phyloP scores from a whole-genome alignment of 208 protist genomes.

The Leishmania gerbilli region DNA sequence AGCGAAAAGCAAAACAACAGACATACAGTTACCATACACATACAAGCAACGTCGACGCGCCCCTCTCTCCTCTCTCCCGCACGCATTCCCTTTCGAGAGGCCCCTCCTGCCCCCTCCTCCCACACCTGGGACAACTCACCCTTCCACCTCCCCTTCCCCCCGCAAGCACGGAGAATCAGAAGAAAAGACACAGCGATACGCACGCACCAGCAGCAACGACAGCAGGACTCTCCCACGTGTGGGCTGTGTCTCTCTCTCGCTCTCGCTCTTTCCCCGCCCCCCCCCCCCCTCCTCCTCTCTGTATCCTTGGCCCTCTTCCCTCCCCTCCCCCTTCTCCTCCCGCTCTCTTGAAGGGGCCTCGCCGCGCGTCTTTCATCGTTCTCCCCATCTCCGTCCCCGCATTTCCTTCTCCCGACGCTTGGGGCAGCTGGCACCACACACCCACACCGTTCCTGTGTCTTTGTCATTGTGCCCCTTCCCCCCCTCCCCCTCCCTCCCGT shows the following conservation, averaged over 20 bases:
- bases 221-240: not conserved
- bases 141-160: too few species aligned
- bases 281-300: constrained; percentile 3
- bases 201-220: not conserved
- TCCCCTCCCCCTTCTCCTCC: not conserved
- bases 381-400: not conserved
- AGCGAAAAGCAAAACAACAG: not conserved
- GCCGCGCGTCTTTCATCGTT: not conserved
- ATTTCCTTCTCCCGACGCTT: not conserved
- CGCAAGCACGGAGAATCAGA: not conserved
- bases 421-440: not conserved
- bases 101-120: not conserved
- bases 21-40: not conserved
- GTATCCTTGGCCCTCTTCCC: not conserved
- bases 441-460: not conserved
- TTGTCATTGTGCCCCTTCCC: not conserved
- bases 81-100: not conserved
- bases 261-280: not conserved
- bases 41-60: not conserved
- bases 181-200: not conserved
- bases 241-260: not conserved
- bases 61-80: not conserved
- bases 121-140: not conserved
- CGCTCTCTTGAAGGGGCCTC: not conserved
- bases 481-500: too few species aligned